Base-by-base conservation (phyloP, 164 flowering plant genomes). In the Aristolochia fimbriata region DNA sequence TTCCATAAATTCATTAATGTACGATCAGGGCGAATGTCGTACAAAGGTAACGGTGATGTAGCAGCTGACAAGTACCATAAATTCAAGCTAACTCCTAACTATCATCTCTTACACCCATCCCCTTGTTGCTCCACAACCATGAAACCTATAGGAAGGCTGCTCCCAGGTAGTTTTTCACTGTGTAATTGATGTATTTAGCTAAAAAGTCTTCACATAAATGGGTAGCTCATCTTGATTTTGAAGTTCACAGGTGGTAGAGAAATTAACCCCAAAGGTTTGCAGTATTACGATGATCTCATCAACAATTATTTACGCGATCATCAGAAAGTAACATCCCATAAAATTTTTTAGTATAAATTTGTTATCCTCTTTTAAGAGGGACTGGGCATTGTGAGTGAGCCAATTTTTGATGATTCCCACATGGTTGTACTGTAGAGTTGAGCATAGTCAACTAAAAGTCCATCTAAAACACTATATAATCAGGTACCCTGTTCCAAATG, bases 231-330 rank as follows among this genome's bases (percentile, higher is more conserved):
- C 16, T 21, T 52, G 7, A 25, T n/a, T 9, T 60, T 25, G 20
- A 27, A 27, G 5, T 27, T 12, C 21, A 19, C 55, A 67, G 70
- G 41, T 24, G 70, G 70, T 24, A 67, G 70, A 57, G 70, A 43
- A 11, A 54, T 62, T 15, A 67, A 67, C 46, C 62, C 65, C 15
- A 57, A 62, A 53, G 70, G 65, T 22, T 22, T 67, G 7, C 15
- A 67, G 25, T 67, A 62, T 30, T 67, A 67, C 62, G 62, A 67
- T 12, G 62, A 52, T 27, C 65, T 67, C 23, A 62, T 67, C 41
- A 60, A 70, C 19, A 65, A 62, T 41, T 80, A 80, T 65, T 69
- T 77, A 53, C 47, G 68, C 54, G 81, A 80, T 65, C 75, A 62
- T 60, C 72, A 70, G 41, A 78, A 78, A 75, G 81, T 77, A 62